Percentiles rank a stretch among this genome's conserved stretches.
These are phyloP conservation scores for Suhomyces bokatorum DNA, from an alignment of 1,139 yeast genomes.

Conservation along the genomic window DNA sequence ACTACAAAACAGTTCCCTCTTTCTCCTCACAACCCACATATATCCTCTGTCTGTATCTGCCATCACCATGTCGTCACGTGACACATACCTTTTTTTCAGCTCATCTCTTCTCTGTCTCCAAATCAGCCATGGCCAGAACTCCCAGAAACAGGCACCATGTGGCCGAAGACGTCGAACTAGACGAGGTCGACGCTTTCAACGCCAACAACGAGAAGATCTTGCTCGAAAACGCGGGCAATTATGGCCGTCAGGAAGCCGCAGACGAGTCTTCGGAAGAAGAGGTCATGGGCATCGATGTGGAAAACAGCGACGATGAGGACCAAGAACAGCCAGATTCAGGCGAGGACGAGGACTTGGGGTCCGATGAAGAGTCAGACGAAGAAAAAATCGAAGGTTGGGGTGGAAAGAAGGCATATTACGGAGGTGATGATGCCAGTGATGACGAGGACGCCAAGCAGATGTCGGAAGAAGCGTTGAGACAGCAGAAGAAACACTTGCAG, in stretches of 20 bases:
- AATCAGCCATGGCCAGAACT: constrained; percentile 10
- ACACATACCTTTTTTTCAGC: not conserved
- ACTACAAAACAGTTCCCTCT: too few species aligned
- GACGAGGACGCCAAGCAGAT: constrained; percentile 77
- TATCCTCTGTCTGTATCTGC: too few species aligned
- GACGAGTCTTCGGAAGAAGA: constrained; percentile 50
- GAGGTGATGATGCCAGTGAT: constrained; percentile 76
- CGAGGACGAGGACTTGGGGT: constrained; percentile 45
- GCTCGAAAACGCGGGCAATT: constrained; percentile 57
- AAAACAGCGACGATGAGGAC: constrained; percentile 34
- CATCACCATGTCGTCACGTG: constrained; percentile 1
- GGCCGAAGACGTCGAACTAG: constrained; percentile 39
- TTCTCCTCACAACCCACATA: too few species aligned
- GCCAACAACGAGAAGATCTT: constrained; percentile 63
- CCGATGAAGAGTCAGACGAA: constrained; percentile 50
- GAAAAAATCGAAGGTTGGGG: constrained; percentile 80
- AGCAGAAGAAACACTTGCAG: constrained; percentile 81
- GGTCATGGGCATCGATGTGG: constrained; percentile 40
- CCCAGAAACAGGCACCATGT: constrained; percentile 10
- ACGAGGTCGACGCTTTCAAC: constrained; percentile 75
- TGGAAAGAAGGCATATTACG: constrained; percentile 67
- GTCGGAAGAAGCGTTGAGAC: constrained; percentile 85
- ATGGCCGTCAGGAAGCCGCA: constrained; percentile 29
- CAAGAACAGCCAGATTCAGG: constrained; percentile 33
- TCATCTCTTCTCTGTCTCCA: constrained; percentile 1